Evolutionary conservation across 352 stramenopile species (phyloP).

Genomic region (Pythium dissotocum): DNA sequence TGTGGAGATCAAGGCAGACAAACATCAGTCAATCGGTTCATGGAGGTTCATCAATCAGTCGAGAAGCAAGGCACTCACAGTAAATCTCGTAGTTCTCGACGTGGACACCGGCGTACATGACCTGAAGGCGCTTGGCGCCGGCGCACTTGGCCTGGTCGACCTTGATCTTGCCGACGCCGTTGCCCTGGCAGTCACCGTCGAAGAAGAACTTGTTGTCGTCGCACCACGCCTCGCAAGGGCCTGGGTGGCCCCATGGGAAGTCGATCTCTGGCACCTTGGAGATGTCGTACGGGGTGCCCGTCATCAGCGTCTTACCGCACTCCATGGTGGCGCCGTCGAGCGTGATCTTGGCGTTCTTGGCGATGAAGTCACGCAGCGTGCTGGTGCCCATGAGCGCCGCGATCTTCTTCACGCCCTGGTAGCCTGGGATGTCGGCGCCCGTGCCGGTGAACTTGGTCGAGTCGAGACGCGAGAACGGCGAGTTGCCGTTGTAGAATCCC

Average conservation of each 20-base stretch:
- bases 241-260: conserved; percentile 22
- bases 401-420: conserved; percentile 19
- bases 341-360: conserved; percentile 14
- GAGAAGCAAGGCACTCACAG: conserved; percentile 9
- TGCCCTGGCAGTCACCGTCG: conserved; percentile 21
- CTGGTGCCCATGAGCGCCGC: neutral
- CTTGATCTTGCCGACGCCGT: conserved; percentile 19
- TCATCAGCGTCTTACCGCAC: conserved; percentile 20
- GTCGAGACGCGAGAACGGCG: conserved; percentile 10
- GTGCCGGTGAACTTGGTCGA: conserved; percentile 10
- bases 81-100: conserved; percentile 17
- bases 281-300: neutral
- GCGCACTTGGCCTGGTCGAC: conserved; percentile 17
- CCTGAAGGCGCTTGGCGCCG: conserved; percentile 16
- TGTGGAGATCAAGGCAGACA: neutral
- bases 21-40: neutral
- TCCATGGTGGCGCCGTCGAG: conserved; percentile 12
- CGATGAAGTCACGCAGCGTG: conserved; percentile 11
- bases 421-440: conserved; percentile 5
- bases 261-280: conserved; percentile 22
- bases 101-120: conserved; percentile 23
- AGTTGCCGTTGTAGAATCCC: conserved; percentile 25
- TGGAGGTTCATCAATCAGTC: neutral
- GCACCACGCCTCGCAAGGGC: conserved; percentile 26
- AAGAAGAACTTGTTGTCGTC: conserved; percentile 20